phyloP scores from a whole-genome alignment of 2,329 filamentous ascomycete genomes.

The Phialemoniopsis sp. region DNA sequence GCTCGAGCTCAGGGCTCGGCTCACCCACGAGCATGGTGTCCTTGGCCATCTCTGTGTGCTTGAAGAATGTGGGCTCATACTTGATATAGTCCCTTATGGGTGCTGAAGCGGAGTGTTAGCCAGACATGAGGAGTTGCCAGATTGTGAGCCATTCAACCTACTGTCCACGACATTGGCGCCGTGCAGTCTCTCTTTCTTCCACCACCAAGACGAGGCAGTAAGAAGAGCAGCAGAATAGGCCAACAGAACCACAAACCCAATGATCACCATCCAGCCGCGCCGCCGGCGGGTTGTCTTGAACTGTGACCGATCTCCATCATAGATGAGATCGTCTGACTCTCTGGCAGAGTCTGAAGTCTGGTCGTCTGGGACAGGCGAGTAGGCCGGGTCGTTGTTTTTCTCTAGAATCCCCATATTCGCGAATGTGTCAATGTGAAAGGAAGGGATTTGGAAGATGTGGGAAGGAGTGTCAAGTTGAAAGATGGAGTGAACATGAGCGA shows the following conservation, averaged over 20 bases:
- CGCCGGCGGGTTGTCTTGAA: neutral
- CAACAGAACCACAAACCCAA: slow-evolving; percentile 6
- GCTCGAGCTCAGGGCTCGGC: slow-evolving; percentile 9
- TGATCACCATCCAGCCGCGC: slow-evolving; percentile 6
- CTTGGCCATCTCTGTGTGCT: slow-evolving; percentile 1
- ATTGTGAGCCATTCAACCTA: slow-evolving; percentile 5
- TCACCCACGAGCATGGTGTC: slow-evolving; percentile 10
- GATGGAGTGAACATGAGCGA: no score
- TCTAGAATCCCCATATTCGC: neutral
- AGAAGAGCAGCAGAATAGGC: slow-evolving; percentile 11
- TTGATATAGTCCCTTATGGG: slow-evolving; percentile 2
- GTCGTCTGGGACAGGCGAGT: neutral
- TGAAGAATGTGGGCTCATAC: slow-evolving; percentile 1
- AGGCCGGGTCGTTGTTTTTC: neutral
- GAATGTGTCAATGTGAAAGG: neutral
- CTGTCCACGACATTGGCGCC: slow-evolving; percentile 15
- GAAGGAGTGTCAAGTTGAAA: neutral
- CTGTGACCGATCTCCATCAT: slow-evolving; percentile 4
- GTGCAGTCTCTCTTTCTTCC: slow-evolving; percentile 12
- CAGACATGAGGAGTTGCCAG: neutral
- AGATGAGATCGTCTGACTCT: neutral
- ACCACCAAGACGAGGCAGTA: slow-evolving; percentile 10
- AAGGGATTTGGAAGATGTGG: neutral
- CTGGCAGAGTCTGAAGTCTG: neutral
- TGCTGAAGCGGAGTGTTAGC: neutral